Conservation (phyloP, 2,329 filamentous ascomycete genomes). For the Botrytis tulipae region DNA sequence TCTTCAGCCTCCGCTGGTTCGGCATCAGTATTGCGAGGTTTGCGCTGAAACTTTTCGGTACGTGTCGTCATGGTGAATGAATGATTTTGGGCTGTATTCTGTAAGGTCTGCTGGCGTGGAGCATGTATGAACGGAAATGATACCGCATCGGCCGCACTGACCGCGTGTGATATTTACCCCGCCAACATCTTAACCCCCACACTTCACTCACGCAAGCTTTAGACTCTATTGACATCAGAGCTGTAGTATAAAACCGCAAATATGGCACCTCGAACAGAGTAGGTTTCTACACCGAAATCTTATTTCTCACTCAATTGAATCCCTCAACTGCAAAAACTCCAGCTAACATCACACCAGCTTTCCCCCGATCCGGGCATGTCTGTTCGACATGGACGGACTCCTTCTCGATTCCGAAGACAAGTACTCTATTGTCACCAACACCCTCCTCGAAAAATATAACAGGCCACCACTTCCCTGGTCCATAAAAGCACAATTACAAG, state of each 20-base stretch:
- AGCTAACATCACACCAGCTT: slow-evolving; percentile 47
- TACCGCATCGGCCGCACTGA: slow-evolving; percentile 2
- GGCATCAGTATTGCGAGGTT: slow-evolving; percentile 31
- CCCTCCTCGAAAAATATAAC: slow-evolving; percentile 72
- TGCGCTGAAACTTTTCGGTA: slow-evolving; percentile 38
- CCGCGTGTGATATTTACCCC: slow-evolving; percentile 6
- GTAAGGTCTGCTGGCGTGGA: slow-evolving; percentile 20
- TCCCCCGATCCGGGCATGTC: slow-evolving; percentile 80
- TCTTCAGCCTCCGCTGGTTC: slow-evolving; percentile 30
- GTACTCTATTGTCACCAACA: slow-evolving; percentile 82
- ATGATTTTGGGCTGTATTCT: slow-evolving; percentile 10
- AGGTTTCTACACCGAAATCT: neutral
- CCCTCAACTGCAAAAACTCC: neutral
- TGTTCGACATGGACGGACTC: slow-evolving; percentile 99
- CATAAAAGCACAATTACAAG: slow-evolving; percentile 78
- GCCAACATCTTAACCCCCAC: slow-evolving; percentile 18
- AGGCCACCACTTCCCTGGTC: slow-evolving; percentile 81
- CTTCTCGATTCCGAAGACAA: slow-evolving; percentile 92
- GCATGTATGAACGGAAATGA: slow-evolving; percentile 11
- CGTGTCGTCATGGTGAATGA: slow-evolving; percentile 35
- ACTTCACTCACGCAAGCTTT: slow-evolving; percentile 8
- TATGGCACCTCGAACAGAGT: slow-evolving; percentile 30
- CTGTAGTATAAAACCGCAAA: neutral
- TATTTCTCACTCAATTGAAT: neutral
- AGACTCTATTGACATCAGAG: neutral